phyloP scores from a whole-genome alignment of 1,284 basidiomycete genomes.

The Pisolithus thermaeus region DNA sequence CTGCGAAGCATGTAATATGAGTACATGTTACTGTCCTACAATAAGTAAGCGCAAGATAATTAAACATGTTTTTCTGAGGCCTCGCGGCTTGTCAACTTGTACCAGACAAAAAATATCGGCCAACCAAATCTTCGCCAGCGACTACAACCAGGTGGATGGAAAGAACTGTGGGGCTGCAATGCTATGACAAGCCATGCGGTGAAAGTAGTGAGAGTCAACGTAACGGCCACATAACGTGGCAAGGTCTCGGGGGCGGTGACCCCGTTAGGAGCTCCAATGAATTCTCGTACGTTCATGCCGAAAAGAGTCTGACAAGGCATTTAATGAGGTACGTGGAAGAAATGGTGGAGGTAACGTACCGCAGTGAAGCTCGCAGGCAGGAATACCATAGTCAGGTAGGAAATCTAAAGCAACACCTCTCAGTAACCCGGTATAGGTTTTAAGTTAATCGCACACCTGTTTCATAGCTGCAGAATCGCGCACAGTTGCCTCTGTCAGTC shows the following conservation, averaged over 20 bases:
- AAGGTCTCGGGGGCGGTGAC: conserved; percentile 21
- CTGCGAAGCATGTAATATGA: no score
- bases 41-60: background rate
- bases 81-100: background rate
- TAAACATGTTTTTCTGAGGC: background rate
- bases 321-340: background rate
- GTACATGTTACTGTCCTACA: background rate
- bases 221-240: conserved; percentile 34
- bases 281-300: conserved; percentile 44
- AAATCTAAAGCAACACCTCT: conserved; percentile 20
- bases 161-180: conserved; percentile 21
- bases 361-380: conserved; percentile 49
- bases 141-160: conserved; percentile 15
- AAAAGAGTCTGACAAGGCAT: conserved; percentile 28
- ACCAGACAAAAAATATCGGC: conserved; percentile 15
- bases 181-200: conserved; percentile 39
- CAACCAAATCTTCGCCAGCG: conserved; percentile 19
- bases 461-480: conserved; percentile 50
- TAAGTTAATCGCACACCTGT: conserved; percentile 30
- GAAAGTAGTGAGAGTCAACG: conserved; percentile 39
- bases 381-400: conserved; percentile 54
- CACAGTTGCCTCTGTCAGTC: conserved; percentile 42
- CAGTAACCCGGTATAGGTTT: background rate
- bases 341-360: conserved; percentile 28
- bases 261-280: conserved; percentile 26